Percentiles rank a stretch among this genome's conserved stretches.
These are phyloP conservation scores for Cytospora mali DNA, from an alignment of 2,329 filamentous ascomycete genomes.

Conservation along the genomic window DNA sequence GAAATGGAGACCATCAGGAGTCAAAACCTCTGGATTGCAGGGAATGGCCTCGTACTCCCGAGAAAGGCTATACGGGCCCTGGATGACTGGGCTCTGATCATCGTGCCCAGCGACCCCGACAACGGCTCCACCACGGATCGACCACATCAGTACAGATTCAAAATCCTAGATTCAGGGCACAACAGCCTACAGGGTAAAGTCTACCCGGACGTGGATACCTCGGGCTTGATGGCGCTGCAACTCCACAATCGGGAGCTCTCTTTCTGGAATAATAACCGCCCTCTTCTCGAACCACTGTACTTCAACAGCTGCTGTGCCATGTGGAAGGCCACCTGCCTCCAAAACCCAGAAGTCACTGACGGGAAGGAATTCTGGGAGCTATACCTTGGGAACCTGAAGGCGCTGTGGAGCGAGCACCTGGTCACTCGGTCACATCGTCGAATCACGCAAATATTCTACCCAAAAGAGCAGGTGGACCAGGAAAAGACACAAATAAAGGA, in stretches of 20 bases:
- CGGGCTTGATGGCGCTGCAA: neutral
- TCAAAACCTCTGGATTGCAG: neutral
- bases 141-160: neutral
- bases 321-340: slow-evolving; percentile 18
- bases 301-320: slow-evolving; percentile 20
- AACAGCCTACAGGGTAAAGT: neutral
- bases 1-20: neutral
- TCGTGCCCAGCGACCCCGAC: neutral
- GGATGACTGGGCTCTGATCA: slow-evolving; percentile 1
- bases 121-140: neutral
- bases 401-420: neutral
- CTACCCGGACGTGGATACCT: neutral
- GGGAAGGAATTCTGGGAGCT: neutral
- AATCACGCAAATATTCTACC: neutral
- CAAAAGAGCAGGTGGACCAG: neutral
- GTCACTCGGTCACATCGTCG: neutral
- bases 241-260: slow-evolving; percentile 1
- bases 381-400: neutral
- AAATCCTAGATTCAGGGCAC: neutral
- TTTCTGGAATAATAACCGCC: neutral
- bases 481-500: neutral
- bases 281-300: neutral
- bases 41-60: slow-evolving; percentile 4
- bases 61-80: neutral
- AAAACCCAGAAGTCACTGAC: neutral